phyloP scores from a whole-genome alignment of 2,329 filamentous ascomycete genomes.

The Fusarium fracticaudum region DNA sequence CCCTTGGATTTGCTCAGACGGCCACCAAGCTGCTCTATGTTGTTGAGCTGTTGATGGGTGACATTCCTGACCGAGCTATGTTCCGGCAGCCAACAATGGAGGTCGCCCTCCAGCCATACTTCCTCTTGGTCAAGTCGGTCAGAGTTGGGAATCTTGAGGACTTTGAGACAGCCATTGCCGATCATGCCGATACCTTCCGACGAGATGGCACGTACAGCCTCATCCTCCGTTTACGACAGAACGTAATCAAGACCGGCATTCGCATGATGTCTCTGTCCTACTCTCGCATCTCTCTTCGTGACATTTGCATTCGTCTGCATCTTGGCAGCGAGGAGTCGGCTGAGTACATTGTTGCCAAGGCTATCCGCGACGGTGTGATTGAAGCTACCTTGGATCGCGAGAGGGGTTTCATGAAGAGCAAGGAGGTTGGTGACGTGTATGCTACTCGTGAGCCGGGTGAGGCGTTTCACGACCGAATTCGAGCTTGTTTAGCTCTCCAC shows the following conservation, averaged over 20 bases:
- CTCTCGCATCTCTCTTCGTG: conserved; percentile 93
- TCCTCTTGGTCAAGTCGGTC: conserved; percentile 92
- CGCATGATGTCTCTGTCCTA: conserved; percentile 99
- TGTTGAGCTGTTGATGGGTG: conserved; percentile 96
- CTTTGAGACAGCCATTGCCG: conserved; percentile 86
- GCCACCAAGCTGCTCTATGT: conserved; percentile 97
- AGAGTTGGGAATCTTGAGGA: conserved; percentile 95
- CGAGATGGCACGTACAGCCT: conserved; percentile 95
- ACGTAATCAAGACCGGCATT: conserved; percentile 99
- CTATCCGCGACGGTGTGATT: conserved; percentile 96
- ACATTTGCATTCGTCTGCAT: conserved; percentile 95
- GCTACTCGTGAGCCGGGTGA: conserved; percentile 95
- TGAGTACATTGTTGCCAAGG: conserved; percentile 99
- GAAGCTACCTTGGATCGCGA: conserved; percentile 95
- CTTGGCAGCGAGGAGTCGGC: conserved; percentile 96
- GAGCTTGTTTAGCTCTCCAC: conserved; percentile 88
- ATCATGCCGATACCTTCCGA: conserved; percentile 85
- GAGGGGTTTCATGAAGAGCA: conserved; percentile 97
- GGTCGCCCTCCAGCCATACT: conserved; percentile 88
- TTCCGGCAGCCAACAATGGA: conserved; percentile 93
- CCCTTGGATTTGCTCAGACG: conserved; percentile 93
- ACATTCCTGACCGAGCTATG: conserved; percentile 93
- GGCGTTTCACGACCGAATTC: conserved; percentile 96
- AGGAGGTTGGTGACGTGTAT: conserved; percentile 95
- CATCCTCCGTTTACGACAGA: conserved; percentile 93